Base-by-base conservation (phyloP, 2,329 filamentous ascomycete genomes). In the Ceratocystiopsis brevicomis region DNA sequence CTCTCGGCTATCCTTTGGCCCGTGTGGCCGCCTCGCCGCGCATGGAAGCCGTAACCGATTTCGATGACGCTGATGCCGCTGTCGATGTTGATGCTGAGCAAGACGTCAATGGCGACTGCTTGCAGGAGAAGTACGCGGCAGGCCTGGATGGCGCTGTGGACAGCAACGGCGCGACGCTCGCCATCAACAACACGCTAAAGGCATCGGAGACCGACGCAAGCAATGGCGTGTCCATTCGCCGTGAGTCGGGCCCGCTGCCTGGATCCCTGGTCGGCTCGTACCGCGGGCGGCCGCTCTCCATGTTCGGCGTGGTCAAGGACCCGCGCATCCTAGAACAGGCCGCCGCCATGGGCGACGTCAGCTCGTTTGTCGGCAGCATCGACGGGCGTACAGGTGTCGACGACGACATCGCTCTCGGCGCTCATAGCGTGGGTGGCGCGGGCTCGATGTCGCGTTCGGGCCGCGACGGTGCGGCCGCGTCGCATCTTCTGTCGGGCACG, bases 331-430 rank as follows among this genome's bases (percentile, higher is more conserved):
- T 62, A 41, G 56, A 62, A 14, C 50, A 57, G 50, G 61, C 62
- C 4, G 58, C 58, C 6, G 50, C 54, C 39, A 51, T 64, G 43
- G 61, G 61, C 38, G 52, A 55, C 18, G 50, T 65, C 17, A 54
- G 56, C 37, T 57, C 56, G 9, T 64, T 64, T 47, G 60, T 66
- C 2, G 64, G 63, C 10, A 64, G 62, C 47, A 50, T 66, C 6
- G 25, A 30, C 25, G 25, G 25, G 25, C 25, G 25, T 9, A 30
- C 25, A 9, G 25, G 25, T 2, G 25, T 30, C 25, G 52, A 60
- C 42, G 58, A 54, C 30, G 38, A 35, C 12, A 32, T 33, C 10
- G 40, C 36, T 19, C 36, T 21, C 15, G 53, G 49, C 37, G 41
- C 56, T 40, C 49, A 45, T 33, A 50, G 44, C n/a, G 40, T 45